Percentiles rank a stretch among this genome's conserved stretches.
phyloP scores from a whole-genome alignment of 2,329 filamentous ascomycete species.

The Pyrenochaeta sp. region DNA sequence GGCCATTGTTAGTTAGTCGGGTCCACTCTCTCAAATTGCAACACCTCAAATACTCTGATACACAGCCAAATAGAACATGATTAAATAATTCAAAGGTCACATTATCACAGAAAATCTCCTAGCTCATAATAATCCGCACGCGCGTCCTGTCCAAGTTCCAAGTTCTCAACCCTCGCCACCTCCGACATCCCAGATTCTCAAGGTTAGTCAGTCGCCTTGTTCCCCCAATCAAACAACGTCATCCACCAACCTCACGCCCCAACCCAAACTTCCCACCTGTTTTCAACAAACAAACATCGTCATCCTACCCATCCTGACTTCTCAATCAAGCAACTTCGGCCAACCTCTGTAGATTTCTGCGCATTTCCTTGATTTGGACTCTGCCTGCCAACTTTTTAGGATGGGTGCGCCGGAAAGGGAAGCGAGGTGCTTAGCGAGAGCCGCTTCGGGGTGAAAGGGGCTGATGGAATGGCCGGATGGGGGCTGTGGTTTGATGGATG shows the following conservation, averaged over 20 bases:
- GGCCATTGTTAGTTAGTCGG: neutral
- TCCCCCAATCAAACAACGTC: too few species aligned
- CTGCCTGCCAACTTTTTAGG: conserved; percentile 3
- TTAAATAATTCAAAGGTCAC: too few species aligned
- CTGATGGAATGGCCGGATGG: neutral
- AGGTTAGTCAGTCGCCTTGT: too few species aligned
- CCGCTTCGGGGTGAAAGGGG: neutral
- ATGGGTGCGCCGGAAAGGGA: neutral
- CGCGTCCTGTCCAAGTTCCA: too few species aligned
- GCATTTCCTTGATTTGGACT: conserved; percentile 2
- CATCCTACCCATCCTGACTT: neutral
- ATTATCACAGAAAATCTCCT: too few species aligned
- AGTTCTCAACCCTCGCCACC: too few species aligned
- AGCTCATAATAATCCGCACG: too few species aligned
- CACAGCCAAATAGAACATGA: too few species aligned
- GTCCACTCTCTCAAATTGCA: too few species aligned
- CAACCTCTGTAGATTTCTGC: neutral
- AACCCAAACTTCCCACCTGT: neutral
- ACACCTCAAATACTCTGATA: too few species aligned
- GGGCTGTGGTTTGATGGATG: neutral
- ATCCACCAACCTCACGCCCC: neutral
- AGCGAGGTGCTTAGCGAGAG: neutral
- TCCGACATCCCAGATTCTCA: too few species aligned
- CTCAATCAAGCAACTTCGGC: conserved; percentile 8
- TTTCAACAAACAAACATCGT: neutral